Evolutionary conservation across 768 basidiomycete genomes (phyloP), one percentile per base, ranked within the genome.

Genomic region (Boletus reticuloceps): DNA sequence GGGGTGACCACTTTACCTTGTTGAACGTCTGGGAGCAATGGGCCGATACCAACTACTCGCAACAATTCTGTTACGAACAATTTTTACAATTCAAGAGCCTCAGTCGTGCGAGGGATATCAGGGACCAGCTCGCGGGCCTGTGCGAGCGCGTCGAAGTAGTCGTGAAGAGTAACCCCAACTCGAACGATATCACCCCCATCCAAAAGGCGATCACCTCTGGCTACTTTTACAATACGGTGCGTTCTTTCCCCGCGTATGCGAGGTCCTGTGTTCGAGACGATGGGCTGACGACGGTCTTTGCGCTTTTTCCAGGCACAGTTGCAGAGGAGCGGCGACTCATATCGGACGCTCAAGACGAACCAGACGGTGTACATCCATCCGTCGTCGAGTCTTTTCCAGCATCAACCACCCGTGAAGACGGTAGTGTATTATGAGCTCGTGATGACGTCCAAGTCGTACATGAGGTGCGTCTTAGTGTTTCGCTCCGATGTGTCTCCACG

Each of bases 11-110:
- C 74, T 99, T 98, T 69, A 98, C 96, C 7, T 73, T 99, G 22
- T 79, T 99, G 27, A 98, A 98, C 69, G 93, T 98, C 13, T 98
- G 94, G 89, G 95, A 98, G 69, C 95, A 98, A 67, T 99, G 97
- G 97, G 91, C 91, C 19, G 97, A 99, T 59, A 92, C 95, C 22
- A 94, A 94, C 65, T 98, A 94, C 68, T 95, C 93, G 20, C 93
- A 98, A 68, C 92, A 95, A 64, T 97, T 93, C 74, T 95, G 93
- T 65, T 97, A 95, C 69, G 94, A 96, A 67, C 91, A 95, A 60
- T 98, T 91, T 75, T 72, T 97, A 47, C 95, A 96, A 68, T 94
- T 88, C 80, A 97, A 98, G 80, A 92, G 90, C 58, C 76, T 99
- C 25, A 90, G 88, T 64, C 83, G 97, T 38, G 96, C 97, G 0